A percentile compares a stretch with the other conserved stretches of the same genome.
These are phyloP conservation scores for Penicillium riverlandense DNA, from an alignment of 495 filamentous ascomycete species.

Conservation along the genomic window DNA sequence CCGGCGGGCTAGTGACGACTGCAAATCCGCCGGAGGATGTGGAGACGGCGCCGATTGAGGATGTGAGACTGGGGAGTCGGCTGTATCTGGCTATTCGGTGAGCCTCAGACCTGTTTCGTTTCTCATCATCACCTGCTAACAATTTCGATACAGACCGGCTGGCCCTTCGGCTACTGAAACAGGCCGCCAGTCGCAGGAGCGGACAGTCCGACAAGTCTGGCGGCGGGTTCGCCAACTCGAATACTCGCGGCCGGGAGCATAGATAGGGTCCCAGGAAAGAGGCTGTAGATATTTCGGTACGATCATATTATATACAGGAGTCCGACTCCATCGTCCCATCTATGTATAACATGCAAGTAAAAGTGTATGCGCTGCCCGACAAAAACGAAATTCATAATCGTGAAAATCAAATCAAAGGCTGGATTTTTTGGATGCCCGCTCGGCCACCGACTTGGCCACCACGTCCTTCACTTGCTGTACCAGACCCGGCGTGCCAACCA, in stretches of 20 bases:
- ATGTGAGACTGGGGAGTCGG: conserved; percentile 51
- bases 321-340: conserved; percentile 6
- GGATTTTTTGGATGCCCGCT: conserved; percentile 20
- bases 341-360: conserved; percentile 16
- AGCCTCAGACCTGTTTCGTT: neutral
- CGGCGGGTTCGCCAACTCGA: conserved; percentile 51
- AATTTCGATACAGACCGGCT: conserved; percentile 41
- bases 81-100: conserved; percentile 60
- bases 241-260: conserved; percentile 50
- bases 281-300: neutral
- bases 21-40: conserved; percentile 55
- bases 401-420: conserved; percentile 17
- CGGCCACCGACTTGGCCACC: conserved; percentile 35
- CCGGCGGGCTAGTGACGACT: conserved; percentile 58
- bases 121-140: neutral
- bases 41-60: conserved; percentile 46
- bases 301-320: neutral
- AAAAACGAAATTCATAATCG: conserved; percentile 1
- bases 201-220: conserved; percentile 64
- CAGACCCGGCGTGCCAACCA: conserved; percentile 44
- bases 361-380: neutral
- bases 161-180: conserved; percentile 52
- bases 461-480: conserved; percentile 44
- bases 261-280: neutral
- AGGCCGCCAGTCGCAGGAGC: conserved; percentile 55